Conservation (phyloP, 2,329 filamentous ascomycete species). For the Talaromyces sp. region DNA sequence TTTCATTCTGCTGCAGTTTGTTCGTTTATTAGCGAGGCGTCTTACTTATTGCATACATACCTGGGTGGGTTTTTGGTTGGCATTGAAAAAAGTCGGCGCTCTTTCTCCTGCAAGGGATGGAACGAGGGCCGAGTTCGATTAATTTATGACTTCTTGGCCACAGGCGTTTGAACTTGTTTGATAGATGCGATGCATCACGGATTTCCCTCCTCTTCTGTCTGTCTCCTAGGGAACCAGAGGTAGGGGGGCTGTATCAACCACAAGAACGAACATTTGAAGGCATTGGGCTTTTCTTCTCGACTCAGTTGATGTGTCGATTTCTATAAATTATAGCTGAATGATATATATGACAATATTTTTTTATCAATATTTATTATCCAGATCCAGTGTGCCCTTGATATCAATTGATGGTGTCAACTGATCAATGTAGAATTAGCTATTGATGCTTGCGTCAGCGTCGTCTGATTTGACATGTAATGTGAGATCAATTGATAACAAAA, state of each 20-base stretch:
- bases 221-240: not conserved
- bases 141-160: not conserved
- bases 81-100: not conserved
- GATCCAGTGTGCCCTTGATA: not conserved
- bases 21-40: not conserved
- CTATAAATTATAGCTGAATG: not conserved
- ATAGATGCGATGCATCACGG: not conserved
- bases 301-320: not conserved
- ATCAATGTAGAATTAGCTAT: not conserved
- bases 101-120: not conserved
- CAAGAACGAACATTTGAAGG: not conserved
- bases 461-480: not conserved
- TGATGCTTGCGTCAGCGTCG: not conserved
- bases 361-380: not conserved
- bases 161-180: not conserved
- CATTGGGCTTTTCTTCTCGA: not conserved
- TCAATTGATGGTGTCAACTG: not conserved
- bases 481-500: not conserved
- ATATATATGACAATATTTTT: not conserved
- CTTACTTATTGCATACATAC: not conserved
- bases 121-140: not conserved
- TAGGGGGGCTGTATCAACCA: not conserved
- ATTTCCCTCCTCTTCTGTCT: not conserved
- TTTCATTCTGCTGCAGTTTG: not conserved
- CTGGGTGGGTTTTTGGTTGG: not conserved